Evolutionary conservation across 2,329 filamentous ascomycete genomes (phyloP).

Genomic region (Grosmannia huntii): DNA sequence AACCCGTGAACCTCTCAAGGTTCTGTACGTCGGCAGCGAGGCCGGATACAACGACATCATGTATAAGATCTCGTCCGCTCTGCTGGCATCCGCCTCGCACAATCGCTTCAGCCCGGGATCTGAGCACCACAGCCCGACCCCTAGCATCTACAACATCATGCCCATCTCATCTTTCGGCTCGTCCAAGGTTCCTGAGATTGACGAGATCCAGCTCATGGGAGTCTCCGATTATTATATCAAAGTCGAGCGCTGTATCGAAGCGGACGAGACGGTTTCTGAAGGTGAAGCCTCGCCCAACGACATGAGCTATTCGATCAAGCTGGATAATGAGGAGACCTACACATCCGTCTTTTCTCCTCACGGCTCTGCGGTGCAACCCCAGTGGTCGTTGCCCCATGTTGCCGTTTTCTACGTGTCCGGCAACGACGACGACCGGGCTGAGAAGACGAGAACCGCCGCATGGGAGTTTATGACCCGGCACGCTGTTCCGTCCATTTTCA

Average conservation of each 20-base stretch:
- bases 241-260: constrained; percentile 33
- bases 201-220: constrained; percentile 37
- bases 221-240: constrained; percentile 37
- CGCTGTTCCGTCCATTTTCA: constrained; percentile 32
- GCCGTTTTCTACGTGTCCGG: constrained; percentile 36
- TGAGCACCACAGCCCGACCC: background rate
- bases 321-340: constrained; percentile 26
- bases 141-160: constrained; percentile 33
- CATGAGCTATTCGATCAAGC: constrained; percentile 23
- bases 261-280: constrained; percentile 19
- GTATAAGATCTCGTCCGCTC: constrained; percentile 34
- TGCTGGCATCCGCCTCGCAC: constrained; percentile 25
- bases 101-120: background rate
- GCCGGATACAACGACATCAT: constrained; percentile 27
- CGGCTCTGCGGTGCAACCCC: constrained; percentile 26
- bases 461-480: constrained; percentile 35
- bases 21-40: constrained; percentile 35
- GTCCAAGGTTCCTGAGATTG: constrained; percentile 22
- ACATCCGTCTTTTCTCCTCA: constrained; percentile 23
- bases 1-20: constrained; percentile 31
- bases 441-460: constrained; percentile 26
- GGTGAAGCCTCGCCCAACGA: constrained; percentile 15
- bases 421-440: constrained; percentile 24
- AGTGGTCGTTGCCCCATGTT: constrained; percentile 34
- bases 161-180: constrained; percentile 36